Percentiles rank a stretch among this genome's conserved stretches.
Evolutionary conservation across 2,329 filamentous ascomycete species (phyloP).

Genomic region (Cladosporium phlei): DNA sequence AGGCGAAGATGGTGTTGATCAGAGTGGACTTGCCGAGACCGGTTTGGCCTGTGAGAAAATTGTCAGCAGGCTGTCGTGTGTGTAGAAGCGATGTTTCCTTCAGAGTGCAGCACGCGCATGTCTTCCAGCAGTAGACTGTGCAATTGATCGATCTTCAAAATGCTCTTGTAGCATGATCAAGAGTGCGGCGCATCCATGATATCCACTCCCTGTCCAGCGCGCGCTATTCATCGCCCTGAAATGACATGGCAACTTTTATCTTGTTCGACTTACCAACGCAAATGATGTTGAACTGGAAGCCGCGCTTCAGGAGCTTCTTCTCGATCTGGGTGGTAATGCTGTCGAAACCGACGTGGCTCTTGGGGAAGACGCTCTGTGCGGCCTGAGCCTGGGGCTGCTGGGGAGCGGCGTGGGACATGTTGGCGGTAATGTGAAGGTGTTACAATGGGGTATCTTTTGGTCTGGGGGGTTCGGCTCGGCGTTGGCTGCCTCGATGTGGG

Average conservation of each 20-base stretch:
- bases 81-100: too few relatives aligned
- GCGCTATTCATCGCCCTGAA: not conserved
- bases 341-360: conserved; percentile 99
- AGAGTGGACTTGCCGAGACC: conserved; percentile 97
- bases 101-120: too few relatives aligned
- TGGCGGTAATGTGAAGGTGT: not conserved
- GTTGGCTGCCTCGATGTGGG: conserved; percentile 10
- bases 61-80: not conserved
- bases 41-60: conserved; percentile 69
- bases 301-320: conserved; percentile 98
- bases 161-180: too few relatives aligned
- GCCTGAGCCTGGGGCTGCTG: conserved; percentile 39
- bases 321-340: conserved; percentile 99
- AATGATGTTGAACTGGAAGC: conserved; percentile 99
- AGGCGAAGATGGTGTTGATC: conserved; percentile 99
- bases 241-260: too few relatives aligned
- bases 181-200: not conserved
- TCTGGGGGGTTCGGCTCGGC: conserved; percentile 6
- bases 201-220: not conserved
- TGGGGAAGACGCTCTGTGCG: conserved; percentile 64
- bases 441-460: conserved; percentile 8
- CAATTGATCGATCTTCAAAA: too few relatives aligned
- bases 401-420: conserved; percentile 10
- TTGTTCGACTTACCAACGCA: conserved; percentile 76
- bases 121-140: too few relatives aligned